These are phyloP conservation scores for Brassica nigra DNA, from an alignment of 345 rosid genomes.

Conservation along the genomic window DNA sequence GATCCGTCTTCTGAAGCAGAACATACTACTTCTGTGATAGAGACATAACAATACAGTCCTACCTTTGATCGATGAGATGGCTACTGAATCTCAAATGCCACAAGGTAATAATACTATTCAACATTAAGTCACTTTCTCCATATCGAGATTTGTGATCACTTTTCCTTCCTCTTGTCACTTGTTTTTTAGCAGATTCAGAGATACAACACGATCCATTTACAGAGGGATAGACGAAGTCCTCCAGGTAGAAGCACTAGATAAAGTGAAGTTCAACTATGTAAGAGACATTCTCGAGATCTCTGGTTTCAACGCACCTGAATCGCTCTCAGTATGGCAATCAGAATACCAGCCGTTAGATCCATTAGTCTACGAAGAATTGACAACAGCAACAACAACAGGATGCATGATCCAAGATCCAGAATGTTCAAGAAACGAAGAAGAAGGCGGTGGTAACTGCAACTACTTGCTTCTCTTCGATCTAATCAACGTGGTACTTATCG, in stretches of 20 bases:
- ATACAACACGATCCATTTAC: not conserved
- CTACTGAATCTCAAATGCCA: slow-evolving; percentile 6
- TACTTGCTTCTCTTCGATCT: slow-evolving; percentile 60
- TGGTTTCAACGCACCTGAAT: slow-evolving; percentile 57
- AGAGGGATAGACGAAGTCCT: slow-evolving; percentile 28
- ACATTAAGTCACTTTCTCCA: slow-evolving; percentile 4
- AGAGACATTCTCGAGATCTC: slow-evolving; percentile 69
- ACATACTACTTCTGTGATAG: not conserved
- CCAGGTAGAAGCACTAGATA: slow-evolving; percentile 51
- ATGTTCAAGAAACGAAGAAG: slow-evolving; percentile 44
- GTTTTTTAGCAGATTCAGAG: not conserved
- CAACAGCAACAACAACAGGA: slow-evolving; percentile 32
- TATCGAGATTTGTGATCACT: not conserved
- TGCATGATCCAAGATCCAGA: slow-evolving; percentile 52
- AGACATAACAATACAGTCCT: slow-evolving; percentile 26
- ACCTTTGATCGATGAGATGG: slow-evolving; percentile 9
- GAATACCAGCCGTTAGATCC: slow-evolving; percentile 72
- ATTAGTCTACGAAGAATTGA: slow-evolving; percentile 52
- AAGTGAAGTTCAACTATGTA: slow-evolving; percentile 59
- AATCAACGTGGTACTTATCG: slow-evolving; percentile 68
- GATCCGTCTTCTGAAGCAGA: not conserved
- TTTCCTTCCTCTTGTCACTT: not conserved
- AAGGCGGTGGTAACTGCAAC: slow-evolving; percentile 43
- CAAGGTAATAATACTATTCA: slow-evolving; percentile 40
- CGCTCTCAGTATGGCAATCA: slow-evolving; percentile 64